Evolutionary conservation across 208 protist genomes (phyloP), one percentile per base, ranked within the genome.

Genomic region (Porcisia hertigi): DNA sequence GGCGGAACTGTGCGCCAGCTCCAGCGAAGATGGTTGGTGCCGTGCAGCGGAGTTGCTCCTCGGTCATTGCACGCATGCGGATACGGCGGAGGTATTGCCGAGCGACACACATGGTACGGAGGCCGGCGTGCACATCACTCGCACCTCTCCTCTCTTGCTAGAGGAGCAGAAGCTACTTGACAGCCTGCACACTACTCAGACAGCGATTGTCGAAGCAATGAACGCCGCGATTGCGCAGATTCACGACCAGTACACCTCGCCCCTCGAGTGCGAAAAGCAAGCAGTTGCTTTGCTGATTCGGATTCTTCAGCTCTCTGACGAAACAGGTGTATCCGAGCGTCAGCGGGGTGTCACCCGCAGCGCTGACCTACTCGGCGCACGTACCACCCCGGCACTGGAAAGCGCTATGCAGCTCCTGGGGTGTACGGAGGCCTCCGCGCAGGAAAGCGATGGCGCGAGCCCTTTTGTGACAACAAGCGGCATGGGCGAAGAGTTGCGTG

Each of bases 261-360:
- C 80, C 1, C 66, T 78, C 36, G 49, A 55, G 43, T 60, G 53
- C 0, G 53, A 1, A 14, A 62, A 79, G 67, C 72, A 49, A 0
- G 77, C 77, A 5, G 60, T 79, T 9, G 60, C 41, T 30, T 34
- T 85, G 16, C 69, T 85, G n/a, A 67, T 85, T n/a, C 81, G 81
- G 20, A 60, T 85, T 36, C 73, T 85, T 9, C 77, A 79, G 47
- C 63, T 85, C n/a, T 36, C 59, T 12, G 81, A 85, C 54, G 78
- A 82, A 52, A 58, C 69, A 2, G 67, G 30, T n/a, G 52, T 25
- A 8, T 18, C 67, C 5, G 49, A 66, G 14, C 3, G 20, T 41
- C 62, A 66, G 5, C 8, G 20, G 7, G 39, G 62, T 30, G 39
- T 20, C 14, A n/a, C 18, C 3, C 9, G 47, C 9, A 41, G 30